A percentile compares a stretch with the other conserved stretches of the same genome.
phyloP scores from a whole-genome alignment of 164 flowering plant species.

The Magnolia kwangsiensis region DNA sequence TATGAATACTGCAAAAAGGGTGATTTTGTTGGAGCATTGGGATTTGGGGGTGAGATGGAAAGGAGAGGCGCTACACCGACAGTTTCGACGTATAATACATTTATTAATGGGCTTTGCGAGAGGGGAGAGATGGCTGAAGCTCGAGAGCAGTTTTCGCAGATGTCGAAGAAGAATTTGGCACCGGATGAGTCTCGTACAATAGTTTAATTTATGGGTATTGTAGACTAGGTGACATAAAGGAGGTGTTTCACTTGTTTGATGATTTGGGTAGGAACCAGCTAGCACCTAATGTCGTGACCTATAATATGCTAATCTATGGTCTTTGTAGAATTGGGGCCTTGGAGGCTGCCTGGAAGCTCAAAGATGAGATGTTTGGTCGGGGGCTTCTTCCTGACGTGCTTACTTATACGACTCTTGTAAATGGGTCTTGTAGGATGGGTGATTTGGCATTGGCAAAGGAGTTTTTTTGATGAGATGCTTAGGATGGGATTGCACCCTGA shows the following conservation, averaged over 20 bases:
- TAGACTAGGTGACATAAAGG: constrained; percentile 36
- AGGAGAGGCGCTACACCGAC: constrained; percentile 42
- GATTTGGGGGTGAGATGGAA: constrained; percentile 45
- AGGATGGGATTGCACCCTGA: constrained; percentile 54
- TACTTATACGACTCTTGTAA: constrained; percentile 59
- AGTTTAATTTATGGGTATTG: constrained; percentile 67
- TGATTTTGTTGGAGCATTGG: constrained; percentile 41
- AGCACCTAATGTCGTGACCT: constrained; percentile 51
- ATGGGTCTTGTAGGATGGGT: constrained; percentile 51
- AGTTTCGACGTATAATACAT: constrained; percentile 46
- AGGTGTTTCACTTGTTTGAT: constrained; percentile 52
- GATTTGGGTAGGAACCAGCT: constrained; percentile 33
- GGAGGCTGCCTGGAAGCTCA: constrained; percentile 43
- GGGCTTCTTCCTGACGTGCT: constrained; percentile 53
- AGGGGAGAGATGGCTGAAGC: constrained; percentile 50
- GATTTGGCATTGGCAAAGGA: constrained; percentile 38
- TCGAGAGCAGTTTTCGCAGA: constrained; percentile 29
- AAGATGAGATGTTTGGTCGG: constrained; percentile 42
- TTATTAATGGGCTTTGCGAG: constrained; percentile 49
- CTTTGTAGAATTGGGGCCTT: constrained; percentile 46
- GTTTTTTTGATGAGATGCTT: constrained; percentile 55
- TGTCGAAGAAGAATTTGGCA: constrained; percentile 35
- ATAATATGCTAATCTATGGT: constrained; percentile 63
- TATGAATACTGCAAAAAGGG: constrained; percentile 49
- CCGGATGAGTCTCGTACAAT: constrained; percentile 63